These are phyloP conservation scores for Begonia loranthoides DNA, from an alignment of 306 rosid species.

Conservation along the genomic window DNA sequence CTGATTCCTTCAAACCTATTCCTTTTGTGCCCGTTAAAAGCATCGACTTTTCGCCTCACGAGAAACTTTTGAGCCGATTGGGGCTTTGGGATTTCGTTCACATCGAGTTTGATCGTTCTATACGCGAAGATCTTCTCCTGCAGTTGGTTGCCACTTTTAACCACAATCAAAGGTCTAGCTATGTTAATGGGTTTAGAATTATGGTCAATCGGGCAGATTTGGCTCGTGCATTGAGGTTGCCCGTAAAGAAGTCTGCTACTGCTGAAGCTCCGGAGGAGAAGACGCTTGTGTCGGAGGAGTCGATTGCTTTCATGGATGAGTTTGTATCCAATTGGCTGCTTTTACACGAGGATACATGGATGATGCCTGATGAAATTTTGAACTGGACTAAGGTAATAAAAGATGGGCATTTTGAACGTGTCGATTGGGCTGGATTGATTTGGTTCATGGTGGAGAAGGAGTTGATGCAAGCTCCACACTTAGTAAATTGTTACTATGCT, in stretches of 20 bases:
- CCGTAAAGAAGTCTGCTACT: slow-evolving; percentile 25
- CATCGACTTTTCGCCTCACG: slow-evolving; percentile 46
- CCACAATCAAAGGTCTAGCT: slow-evolving; percentile 17
- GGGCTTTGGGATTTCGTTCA: slow-evolving; percentile 83
- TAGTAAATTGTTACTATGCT: slow-evolving; percentile 68
- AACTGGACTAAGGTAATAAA: slow-evolving; percentile 23
- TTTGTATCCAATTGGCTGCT: slow-evolving; percentile 66
- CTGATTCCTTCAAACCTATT: slow-evolving; percentile 48
- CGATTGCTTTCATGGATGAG: slow-evolving; percentile 37
- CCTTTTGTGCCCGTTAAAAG: slow-evolving; percentile 48
- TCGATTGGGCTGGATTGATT: slow-evolving; percentile 44
- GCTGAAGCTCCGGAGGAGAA: slow-evolving; percentile 16
- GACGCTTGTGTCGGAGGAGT: slow-evolving; percentile 19
- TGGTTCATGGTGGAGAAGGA: slow-evolving; percentile 50
- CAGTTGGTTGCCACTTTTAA: slow-evolving; percentile 44
- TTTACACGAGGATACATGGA: slow-evolving; percentile 59
- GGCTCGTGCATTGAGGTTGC: slow-evolving; percentile 63
- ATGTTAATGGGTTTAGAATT: slow-evolving; percentile 34
- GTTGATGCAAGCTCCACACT: slow-evolving; percentile 24
- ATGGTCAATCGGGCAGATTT: slow-evolving; percentile 52
- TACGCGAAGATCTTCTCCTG: slow-evolving; percentile 47
- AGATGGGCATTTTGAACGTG: slow-evolving; percentile 49
- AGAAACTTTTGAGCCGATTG: slow-evolving; percentile 48
- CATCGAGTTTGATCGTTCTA: slow-evolving; percentile 37
- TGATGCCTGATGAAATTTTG: slow-evolving; percentile 43